phyloP scores from a whole-genome alignment of 169 alveolate species.

The Plasmodium falciparum region DNA sequence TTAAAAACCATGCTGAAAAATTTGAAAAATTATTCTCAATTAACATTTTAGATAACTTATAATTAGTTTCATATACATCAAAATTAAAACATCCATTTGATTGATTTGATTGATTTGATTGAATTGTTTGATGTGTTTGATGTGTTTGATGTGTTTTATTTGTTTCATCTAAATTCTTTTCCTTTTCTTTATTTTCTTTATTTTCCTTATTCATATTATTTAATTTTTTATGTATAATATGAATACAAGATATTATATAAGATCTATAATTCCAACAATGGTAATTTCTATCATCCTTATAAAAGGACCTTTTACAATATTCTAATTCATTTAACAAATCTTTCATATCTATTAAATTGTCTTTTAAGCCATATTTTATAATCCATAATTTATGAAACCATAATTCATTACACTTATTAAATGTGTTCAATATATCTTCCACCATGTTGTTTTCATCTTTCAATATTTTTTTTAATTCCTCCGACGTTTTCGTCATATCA shows the following conservation, averaged over 20 bases:
- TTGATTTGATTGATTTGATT: not conserved
- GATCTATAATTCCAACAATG: slow-evolving; percentile 75
- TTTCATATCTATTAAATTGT: slow-evolving; percentile 19
- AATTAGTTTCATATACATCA: slow-evolving; percentile 38
- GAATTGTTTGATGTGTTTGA: not conserved
- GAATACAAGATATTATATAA: slow-evolving; percentile 56
- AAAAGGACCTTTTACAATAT: slow-evolving; percentile 30
- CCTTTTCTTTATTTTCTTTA: no score
- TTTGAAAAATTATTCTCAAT: slow-evolving; percentile 71
- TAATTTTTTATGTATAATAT: slow-evolving; percentile 7
- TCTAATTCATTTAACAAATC: slow-evolving; percentile 59
- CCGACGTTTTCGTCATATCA: not conserved
- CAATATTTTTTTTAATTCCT: slow-evolving; percentile 42
- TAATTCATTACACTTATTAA: slow-evolving; percentile 52
- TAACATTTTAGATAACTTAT: slow-evolving; percentile 38
- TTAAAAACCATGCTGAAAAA: slow-evolving; percentile 75
- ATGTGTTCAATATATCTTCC: slow-evolving; percentile 51
- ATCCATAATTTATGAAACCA: slow-evolving; percentile 76
- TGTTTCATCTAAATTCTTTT: not conserved
- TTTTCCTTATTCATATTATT: not conserved
- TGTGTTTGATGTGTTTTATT: not conserved
- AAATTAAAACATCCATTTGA: not conserved
- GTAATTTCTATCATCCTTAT: slow-evolving; percentile 65
- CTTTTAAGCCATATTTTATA: slow-evolving; percentile 36
- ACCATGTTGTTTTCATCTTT: slow-evolving; percentile 55